Base-by-base conservation (phyloP, 2,329 filamentous ascomycete genomes). In the Alternaria ethzedia region DNA sequence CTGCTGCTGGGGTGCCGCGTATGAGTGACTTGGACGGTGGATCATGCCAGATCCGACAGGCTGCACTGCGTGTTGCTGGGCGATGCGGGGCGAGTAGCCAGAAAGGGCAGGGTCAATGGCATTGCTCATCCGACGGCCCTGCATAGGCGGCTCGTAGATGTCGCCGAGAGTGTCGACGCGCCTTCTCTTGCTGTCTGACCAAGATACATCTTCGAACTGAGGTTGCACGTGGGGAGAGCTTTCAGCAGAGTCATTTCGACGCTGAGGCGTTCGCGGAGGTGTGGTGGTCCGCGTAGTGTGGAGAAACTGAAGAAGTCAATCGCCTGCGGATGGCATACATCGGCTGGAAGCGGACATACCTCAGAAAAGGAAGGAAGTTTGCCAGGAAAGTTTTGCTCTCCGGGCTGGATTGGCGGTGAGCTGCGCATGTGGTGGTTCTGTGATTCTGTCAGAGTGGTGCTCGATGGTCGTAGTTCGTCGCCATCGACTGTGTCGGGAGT, bases 321-420 rank as follows among this genome's bases (percentile, higher is more conserved):
- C 26, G 28, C n/a, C 21, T 21, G 25, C 21, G 17, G 17, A 20
- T 25, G 20, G 9, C 21, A 26, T 8, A 4, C 5, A 17, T 23
- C 32, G 9, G 12, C 6, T 41, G n/a, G n/a, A 12, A 28, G 8
- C 0, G 5, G 20, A 68, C 66, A 43, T 68, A 78, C 76, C 70
- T 77, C 71, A 30, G 68, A 67, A 28, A 79, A 78, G 2, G 75
- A 76, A 2, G 76, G 76, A 13, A 79, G 71, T 23, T 72, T 72
- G 6, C 65, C 70, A 10, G 66, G 58, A 8, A 66, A 67, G 12
- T 57, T 67, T 28, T 75, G 73, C 65, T 79, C 77, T 36, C 74
- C 74, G 3, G 73, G 72, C 59, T 79, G 77, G 5, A 78, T 68
- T 6, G 77, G 77, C 8, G 77, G 77, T n/a, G 77, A 78, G 44